Evolutionary conservation across 1,139 yeast species (phyloP), one percentile per base, ranked within the genome.

Genomic region (Kodamaea suecica): DNA sequence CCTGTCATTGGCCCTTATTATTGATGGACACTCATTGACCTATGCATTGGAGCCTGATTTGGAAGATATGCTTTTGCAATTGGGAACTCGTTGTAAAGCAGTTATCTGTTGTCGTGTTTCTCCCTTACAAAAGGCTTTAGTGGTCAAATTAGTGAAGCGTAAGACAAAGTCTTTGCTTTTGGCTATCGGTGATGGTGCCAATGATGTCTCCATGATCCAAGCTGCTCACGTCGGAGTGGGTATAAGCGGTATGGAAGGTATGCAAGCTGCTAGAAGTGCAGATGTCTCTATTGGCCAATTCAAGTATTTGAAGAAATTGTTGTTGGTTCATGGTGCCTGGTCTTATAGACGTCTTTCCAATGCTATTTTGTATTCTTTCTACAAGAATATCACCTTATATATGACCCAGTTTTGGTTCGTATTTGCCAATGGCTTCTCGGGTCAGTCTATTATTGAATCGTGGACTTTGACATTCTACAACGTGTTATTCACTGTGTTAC

Each of bases 201-300:
- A 92, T 55, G 99, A 92, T 65, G 98, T 92, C 20, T 85, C 95
- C 29, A 92, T 92, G 99, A 92, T 92, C 48, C 98, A 92, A 61
- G 97, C 97, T 10, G 98, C 98, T 0, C 96, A 92, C 59, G 95
- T 92, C 34, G 99, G 99, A 41, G 95, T 92, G 30, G 99, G 99
- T 55, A 92, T 92, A 47, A 86, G 94, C 53, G 99, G 99, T 49
- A 85, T 87, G 86, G 98, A 94, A 64, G 99, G 99, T 49, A 90
- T 90, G 88, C 99, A 94, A 60, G 98, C 98, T 6, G 97, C 98
- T 0, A 75, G 98, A 59, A 82, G 95, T 59, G 98, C 99, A 0
- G 99, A 94, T 68, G 80, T 92, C 41, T 90, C 97, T 1, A 87
- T 94, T 61, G 98, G 97, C 0, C 98, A 94, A 57, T 94, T 94